Evolutionary conservation across 495 filamentous ascomycete species (phyloP), one percentile per base, ranked within the genome.

Genomic region (Extremus antarcticus): DNA sequence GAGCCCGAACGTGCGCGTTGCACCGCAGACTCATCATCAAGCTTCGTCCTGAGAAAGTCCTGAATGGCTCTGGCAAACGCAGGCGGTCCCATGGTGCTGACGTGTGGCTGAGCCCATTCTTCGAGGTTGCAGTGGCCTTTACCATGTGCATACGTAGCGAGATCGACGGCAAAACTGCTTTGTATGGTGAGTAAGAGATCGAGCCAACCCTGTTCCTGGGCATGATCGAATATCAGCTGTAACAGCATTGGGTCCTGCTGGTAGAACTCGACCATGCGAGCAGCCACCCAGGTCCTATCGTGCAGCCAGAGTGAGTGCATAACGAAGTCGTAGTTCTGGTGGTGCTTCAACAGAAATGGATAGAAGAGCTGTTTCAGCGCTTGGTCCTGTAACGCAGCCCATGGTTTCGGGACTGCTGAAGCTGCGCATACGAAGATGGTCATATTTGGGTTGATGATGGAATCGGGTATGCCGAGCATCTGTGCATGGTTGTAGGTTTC

Each of bases 281-380:
- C 75, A 0, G 82, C 80, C 20, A 96, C 83, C 86, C 88, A 96
- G 25, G 79, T 73, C 52, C 79, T 84, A 63, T 97, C 87, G 58
- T 87, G 84, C 58, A 84, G 83, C 91, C 92, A 97, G 2, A 94
- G 72, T 55, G 86, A 87, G 65, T 92, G 79, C 50, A 97, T 76
- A 17, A 94, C 90, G 49, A 96, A 88, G 53, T 87, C 82, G 63
- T 87, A 81, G 16, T 87, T 81, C 16, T 78, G 74, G 35, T 83
- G 77, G 50, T 80, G 75, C 63, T 82, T 84, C 29, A 72, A 62
- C 43, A 87, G 73, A 55, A 83, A 85, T 3, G 78, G 76, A 50
- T 77, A 70, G 43, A 87, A 74, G 1, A 82, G 74, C 43, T 80
- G 76, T 43, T 78, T 70, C 51, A 87, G 70, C 20, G 85, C 78